Conservation (phyloP, 257 asterid species). For the Rubia yunnanensis region DNA sequence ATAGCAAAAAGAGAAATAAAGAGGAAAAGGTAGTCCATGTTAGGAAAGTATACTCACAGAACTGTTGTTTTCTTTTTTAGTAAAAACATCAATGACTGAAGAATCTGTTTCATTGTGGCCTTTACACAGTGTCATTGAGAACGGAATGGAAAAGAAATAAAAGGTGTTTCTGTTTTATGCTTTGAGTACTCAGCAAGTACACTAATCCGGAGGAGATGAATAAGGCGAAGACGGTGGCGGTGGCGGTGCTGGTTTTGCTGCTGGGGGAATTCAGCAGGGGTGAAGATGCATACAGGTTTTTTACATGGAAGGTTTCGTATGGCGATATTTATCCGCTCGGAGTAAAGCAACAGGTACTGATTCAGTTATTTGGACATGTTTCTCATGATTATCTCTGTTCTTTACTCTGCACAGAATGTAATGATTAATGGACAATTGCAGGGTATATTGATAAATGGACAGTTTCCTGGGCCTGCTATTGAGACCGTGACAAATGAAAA, state of each 20-base stretch:
- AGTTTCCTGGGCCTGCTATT: slow-evolving; percentile 27
- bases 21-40: neutral
- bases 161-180: neutral
- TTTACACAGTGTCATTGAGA: neutral
- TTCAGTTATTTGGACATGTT: neutral
- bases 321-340: slow-evolving; percentile 23
- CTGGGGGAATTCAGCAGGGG: neutral
- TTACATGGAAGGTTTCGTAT: slow-evolving; percentile 24
- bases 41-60: neutral
- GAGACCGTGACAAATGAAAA: slow-evolving; percentile 32
- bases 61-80: neutral
- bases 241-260: slow-evolving; percentile 1
- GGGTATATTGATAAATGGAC: slow-evolving; percentile 34
- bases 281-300: slow-evolving; percentile 25
- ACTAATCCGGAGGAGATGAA: neutral
- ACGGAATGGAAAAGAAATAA: neutral
- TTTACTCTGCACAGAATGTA: neutral
- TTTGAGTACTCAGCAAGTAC: neutral
- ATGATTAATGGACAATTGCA: slow-evolving; percentile 9
- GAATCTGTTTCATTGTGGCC: neutral
- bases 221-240: neutral
- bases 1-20: neutral
- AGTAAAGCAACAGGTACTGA: slow-evolving; percentile 18
- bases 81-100: neutral
- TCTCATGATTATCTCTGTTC: neutral